Conservation (phyloP, 441 rosid species). For the Syzygium syzygioides region DNA sequence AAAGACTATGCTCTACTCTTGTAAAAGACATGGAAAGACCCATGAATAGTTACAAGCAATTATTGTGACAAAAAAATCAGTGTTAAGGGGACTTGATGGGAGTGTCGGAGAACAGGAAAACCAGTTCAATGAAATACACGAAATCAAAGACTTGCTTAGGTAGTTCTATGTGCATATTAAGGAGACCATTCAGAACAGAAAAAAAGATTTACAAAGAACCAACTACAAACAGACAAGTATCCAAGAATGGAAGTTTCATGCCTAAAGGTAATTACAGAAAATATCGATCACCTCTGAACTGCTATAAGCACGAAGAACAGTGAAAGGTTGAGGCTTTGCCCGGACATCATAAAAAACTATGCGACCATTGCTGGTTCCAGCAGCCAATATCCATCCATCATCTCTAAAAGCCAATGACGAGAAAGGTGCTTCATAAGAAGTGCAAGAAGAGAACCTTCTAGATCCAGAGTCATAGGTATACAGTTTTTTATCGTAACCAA, state of each 20-base stretch:
- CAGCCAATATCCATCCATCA: slow-evolving; percentile 86
- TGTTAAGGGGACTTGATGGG: background rate
- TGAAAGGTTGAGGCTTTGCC: slow-evolving; percentile 81
- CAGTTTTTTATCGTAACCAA: slow-evolving; percentile 94
- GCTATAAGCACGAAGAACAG: slow-evolving; percentile 80
- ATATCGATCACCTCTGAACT: slow-evolving; percentile 65
- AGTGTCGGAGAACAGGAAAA: background rate
- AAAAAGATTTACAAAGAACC: background rate
- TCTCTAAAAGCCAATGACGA: slow-evolving; percentile 93
- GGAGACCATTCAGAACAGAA: background rate
- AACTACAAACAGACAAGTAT: background rate
- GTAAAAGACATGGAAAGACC: background rate
- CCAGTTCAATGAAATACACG: background rate
- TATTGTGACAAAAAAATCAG: background rate
- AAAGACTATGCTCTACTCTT: background rate
- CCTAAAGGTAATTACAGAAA: background rate
- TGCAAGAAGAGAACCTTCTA: slow-evolving; percentile 66
- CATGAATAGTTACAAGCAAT: background rate
- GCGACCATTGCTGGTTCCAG: slow-evolving; percentile 89
- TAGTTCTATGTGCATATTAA: background rate
- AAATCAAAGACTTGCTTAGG: background rate
- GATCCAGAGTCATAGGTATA: slow-evolving; percentile 90
- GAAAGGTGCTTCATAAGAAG: slow-evolving; percentile 85
- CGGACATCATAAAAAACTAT: slow-evolving; percentile 95
- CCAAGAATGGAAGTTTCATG: background rate